Evolutionary conservation across 1,139 yeast species (phyloP), one percentile per base, ranked within the genome.

Genomic region (Taiozyma onychis): DNA sequence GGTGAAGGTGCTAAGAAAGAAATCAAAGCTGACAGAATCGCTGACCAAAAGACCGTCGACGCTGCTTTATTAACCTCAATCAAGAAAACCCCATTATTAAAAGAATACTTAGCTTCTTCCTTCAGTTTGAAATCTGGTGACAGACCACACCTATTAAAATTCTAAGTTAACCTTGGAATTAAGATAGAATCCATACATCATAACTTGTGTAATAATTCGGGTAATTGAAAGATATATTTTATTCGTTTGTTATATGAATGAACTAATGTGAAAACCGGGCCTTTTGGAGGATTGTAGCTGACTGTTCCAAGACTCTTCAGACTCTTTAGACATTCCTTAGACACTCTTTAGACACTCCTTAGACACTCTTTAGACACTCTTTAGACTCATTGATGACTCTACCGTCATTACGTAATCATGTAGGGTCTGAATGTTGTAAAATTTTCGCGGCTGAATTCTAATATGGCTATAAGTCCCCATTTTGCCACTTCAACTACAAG

Each of bases 81-180:
- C 81, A 90, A 91, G 85, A 88, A 91, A 85, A 90, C 97, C 69
- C 97, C 98, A 74, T 83, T 91, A 75, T 88, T 93, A 77, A 88
- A 90, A 80, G 96, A 91, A 80, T 93, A 93, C 88, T 86, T 93
- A 76, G 87, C 97, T 67, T 77, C 97, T 70, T 80, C 96, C 66
- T 93, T 93, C 93, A 86, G 97, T 68, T 86, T 95, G 78, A 91
- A 90, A 89, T 85, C 81, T 80, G 99, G 99, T 78, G 99, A 93
- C 84, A 90, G 81, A 78, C 99, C 99, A 72, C 99, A 93, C 80
- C 87, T 88, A 76, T 90, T 93, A 86, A 89, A 88, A 83, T 93
- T 93, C 78, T 93, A 89, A 86, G 61, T 63, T 51, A 24, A 14
- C 11, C 22, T 37, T 37, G 41, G 41, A 37, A 37, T 37, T 37